phyloP scores from a whole-genome alignment of 805 yeast genomes.

The Lachancea dasiensis region DNA sequence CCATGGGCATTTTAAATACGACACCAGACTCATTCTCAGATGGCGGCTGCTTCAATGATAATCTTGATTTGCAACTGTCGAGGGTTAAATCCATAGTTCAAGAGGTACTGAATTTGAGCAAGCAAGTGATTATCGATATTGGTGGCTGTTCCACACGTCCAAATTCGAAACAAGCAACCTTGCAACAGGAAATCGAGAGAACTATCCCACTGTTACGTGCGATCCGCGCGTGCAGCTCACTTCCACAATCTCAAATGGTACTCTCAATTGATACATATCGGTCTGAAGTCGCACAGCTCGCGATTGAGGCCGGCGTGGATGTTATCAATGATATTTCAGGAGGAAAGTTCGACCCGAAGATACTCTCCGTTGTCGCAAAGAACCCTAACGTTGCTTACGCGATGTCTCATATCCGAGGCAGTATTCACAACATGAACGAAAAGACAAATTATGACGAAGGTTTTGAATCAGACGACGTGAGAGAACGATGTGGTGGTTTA shows the following conservation, averaged over 20 bases:
- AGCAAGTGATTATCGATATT: conserved; percentile 59
- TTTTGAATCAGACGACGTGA: conserved; percentile 23
- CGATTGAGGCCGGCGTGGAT: conserved; percentile 75
- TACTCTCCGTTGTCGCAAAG: conserved; percentile 65
- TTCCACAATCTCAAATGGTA: conserved; percentile 37
- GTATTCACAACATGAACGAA: conserved; percentile 62
- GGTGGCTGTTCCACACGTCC: conserved; percentile 97
- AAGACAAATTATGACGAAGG: conserved; percentile 48
- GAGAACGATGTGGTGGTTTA: conserved; percentile 18
- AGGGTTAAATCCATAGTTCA: conserved; percentile 45
- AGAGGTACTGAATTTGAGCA: conserved; percentile 47
- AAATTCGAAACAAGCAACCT: conserved; percentile 56
- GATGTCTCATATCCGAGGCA: conserved; percentile 81
- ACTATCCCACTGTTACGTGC: conserved; percentile 65
- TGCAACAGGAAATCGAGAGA: conserved; percentile 61
- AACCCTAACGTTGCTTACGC: conserved; percentile 66
- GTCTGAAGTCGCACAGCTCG: conserved; percentile 61
- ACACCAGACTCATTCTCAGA: conserved; percentile 97
- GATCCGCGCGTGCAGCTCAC: conserved; percentile 42
- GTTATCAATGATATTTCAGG: conserved; percentile 88
- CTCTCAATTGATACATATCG: conserved; percentile 89
- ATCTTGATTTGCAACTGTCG: conserved; percentile 37
- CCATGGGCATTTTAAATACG: conserved; percentile 85
- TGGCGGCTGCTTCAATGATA: conserved; percentile 47
- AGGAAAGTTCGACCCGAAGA: conserved; percentile 61